Evolutionary conservation across 805 yeast genomes (phyloP), one percentile per base, ranked within the genome.

Genomic region (Pichia nanzhaoensis): DNA sequence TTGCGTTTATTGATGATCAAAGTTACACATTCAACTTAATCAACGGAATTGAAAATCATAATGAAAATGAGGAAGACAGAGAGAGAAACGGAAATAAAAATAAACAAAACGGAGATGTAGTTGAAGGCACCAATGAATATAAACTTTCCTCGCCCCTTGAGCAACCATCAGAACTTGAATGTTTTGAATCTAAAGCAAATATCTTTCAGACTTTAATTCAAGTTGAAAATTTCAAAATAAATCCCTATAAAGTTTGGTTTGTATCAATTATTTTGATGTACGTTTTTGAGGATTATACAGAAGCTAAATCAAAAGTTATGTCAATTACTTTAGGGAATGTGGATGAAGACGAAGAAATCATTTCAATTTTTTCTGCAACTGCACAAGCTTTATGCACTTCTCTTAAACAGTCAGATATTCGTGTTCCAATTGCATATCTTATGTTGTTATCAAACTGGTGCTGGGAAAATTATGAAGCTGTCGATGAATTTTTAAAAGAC

Each of bases 241-340:
- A 93, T 53, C 97, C 99, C 0, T 93, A 89, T 59, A 78, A 80
- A 55, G 64, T 79, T 1, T 93, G 95, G 93, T 90, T 91, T 64
- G 78, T 96, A 0, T 68, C 84, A 2, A 74, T 80, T 4, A 67
- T 87, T 4, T 59, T 91, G 19, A 68, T 84, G 36, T 76, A 75
- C 44, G 59, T 89, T 2, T 74, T 89, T 49, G 77, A 75, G 44
- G 82, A 75, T 33, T 67, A 64, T 48, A 70, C 70, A 5, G 77
- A 72, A 17, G 66, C 77, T 16, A 75, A 76, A 50, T 67, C 67
- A 7, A 48, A 70, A 13, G 73, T 83, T 0, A 62, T 76, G 38
- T 56, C 60, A 0, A 68, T 86, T n/a, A 64, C 61, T 3, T 63
- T 77, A 30, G 95, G 95, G 8, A 72, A 74, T 47, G 80, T 63